Evolutionary conservation across 306 rosid genomes (phyloP), one percentile per base, ranked within the genome.

Genomic region (Casuarina cunninghamiana): DNA sequence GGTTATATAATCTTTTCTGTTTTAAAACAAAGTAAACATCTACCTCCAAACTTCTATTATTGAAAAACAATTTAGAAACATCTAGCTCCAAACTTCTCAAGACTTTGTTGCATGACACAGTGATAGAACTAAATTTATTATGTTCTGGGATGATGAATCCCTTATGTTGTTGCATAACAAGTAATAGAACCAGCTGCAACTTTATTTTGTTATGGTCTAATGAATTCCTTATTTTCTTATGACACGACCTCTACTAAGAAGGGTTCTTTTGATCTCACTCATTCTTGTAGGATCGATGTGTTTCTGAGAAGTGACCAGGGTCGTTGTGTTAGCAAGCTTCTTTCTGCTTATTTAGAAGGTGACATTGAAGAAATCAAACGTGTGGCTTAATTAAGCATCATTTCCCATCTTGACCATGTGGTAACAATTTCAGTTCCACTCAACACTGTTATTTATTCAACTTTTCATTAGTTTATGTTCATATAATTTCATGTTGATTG

Each of bases 311-410:
- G 92, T 65, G 97, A 92, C 80, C 97, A 95, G 55, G 83, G 77
- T 45, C 92, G 91, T 57, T 89, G 87, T 83, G 93, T 96, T 69
- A 86, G 86, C 84, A 95, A 88, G 86, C 87, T 95, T 75, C 89
- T 95, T 46, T 77, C 95, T 71, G 98, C 93, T 12, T 95, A 92
- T 83, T 77, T 70, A 1, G 97, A 88, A 62, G 98, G 98, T 62
- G 89, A 92, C 60, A 73, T 81, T 60, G 97, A 95, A 87, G 97
- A 95, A 86, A 92, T 95, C 81, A 89, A 91, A 83, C 89, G 87
- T 6, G 39, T 89, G 74, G 90, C 86, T 76, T 93, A 87, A 74
- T 92, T 97, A 4, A 84, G 92, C 69, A 37, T 87, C 61, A 75
- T 95, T 79, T 79, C 95, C 78, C 85, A 95, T 86, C 97, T 95